Evolutionary conservation across 2,329 filamentous ascomycete genomes (phyloP).

Genomic region (Juglanconis sp.): DNA sequence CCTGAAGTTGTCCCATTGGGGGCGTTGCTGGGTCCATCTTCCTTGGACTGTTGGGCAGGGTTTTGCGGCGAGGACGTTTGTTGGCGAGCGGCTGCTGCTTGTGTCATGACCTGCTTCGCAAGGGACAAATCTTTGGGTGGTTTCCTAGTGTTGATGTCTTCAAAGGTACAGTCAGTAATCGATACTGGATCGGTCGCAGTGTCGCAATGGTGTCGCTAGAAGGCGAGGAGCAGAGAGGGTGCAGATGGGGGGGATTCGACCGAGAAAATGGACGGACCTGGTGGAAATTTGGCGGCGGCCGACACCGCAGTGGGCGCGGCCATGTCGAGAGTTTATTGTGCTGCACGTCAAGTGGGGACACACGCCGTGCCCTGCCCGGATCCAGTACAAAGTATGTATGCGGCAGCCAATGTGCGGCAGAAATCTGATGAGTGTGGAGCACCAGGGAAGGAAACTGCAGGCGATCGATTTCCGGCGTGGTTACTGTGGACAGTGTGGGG

Average conservation of each 20-base stretch:
- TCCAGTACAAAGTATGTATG: constrained; percentile 1
- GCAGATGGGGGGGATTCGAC: neutral
- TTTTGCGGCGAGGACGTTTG: constrained; percentile 28
- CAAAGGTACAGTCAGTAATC: constrained; percentile 3
- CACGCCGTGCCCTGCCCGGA: too few species aligned
- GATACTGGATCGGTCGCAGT: neutral
- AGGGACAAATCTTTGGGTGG: constrained; percentile 25
- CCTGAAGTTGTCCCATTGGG: constrained; percentile 22
- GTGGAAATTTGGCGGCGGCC: constrained; percentile 12
- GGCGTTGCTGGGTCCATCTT: constrained; percentile 17
- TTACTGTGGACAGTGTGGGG: neutral
- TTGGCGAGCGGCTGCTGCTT: constrained; percentile 28
- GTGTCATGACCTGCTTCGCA: constrained; percentile 32
- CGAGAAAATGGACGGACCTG: constrained; percentile 10
- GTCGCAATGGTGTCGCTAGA: neutral
- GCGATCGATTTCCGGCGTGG: neutral
- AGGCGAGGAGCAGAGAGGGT: neutral
- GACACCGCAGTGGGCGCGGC: constrained; percentile 14
- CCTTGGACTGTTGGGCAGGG: constrained; percentile 21
- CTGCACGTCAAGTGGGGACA: neutral
- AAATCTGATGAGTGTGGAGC: neutral
- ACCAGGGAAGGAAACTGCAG: neutral
- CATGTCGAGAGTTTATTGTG: constrained; percentile 1
- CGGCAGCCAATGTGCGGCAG: constrained; percentile 3
- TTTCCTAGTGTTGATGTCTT: constrained; percentile 12